These are phyloP conservation scores for Xylariaceae sp. DNA, from an alignment of 2,329 filamentous ascomycete species.

Conservation along the genomic window DNA sequence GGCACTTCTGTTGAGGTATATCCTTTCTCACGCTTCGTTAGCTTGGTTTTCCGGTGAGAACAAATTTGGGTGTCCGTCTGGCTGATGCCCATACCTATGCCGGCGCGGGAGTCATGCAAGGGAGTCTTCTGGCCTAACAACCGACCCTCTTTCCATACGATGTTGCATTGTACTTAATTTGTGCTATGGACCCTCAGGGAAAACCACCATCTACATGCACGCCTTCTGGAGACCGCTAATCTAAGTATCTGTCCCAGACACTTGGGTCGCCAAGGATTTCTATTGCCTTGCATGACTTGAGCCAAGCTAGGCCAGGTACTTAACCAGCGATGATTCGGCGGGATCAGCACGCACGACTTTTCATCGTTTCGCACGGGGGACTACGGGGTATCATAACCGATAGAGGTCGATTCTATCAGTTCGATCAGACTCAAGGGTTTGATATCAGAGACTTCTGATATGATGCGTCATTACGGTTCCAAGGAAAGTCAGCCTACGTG, in stretches of 20 bases:
- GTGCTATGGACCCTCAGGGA: neutral
- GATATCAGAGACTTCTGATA: neutral
- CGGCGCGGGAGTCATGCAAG: neutral
- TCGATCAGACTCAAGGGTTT: neutral
- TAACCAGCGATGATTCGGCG: neutral
- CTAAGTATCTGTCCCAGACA: neutral
- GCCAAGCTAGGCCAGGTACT: neutral
- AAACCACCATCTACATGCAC: slow-evolving; percentile 1
- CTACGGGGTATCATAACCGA: neutral
- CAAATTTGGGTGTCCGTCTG: neutral
- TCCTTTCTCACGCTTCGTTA: neutral
- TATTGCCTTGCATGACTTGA: neutral
- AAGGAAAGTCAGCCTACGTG: neutral
- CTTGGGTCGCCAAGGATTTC: neutral
- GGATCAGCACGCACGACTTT: neutral
- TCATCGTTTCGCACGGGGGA: neutral
- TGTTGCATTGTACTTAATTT: slow-evolving; percentile 1
- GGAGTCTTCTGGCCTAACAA: neutral
- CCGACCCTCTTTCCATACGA: neutral
- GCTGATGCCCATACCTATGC: neutral
- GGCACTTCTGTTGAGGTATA: neutral
- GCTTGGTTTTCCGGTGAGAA: neutral
- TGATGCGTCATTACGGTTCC: neutral
- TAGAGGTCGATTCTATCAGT: neutral
- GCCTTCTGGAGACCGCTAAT: slow-evolving; percentile 3